These are phyloP conservation scores for Nicotiana sylvestris DNA, from an alignment of 257 asterid genomes.

Conservation along the genomic window DNA sequence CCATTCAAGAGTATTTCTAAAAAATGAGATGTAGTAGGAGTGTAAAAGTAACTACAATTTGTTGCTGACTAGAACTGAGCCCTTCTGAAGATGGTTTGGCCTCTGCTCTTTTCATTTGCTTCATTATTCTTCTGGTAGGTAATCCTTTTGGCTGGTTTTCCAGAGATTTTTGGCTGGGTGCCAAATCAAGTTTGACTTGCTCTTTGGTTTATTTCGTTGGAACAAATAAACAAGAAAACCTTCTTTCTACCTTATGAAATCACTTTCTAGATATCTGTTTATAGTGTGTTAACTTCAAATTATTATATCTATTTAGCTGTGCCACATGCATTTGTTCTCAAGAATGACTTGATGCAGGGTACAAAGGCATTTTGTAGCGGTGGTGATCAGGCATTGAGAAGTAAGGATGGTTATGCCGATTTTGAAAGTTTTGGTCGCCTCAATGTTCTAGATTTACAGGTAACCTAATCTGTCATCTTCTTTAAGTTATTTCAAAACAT, in stretches of 20 bases:
- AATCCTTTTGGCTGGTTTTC: not conserved
- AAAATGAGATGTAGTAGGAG: no score
- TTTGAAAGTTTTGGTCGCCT: slow-evolving; percentile 82
- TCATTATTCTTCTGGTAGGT: not conserved
- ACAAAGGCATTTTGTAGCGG: slow-evolving; percentile 87
- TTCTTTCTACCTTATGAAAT: not conserved
- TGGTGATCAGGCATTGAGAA: slow-evolving; percentile 87
- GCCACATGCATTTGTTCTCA: not conserved
- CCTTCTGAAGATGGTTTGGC: no score
- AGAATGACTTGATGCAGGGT: slow-evolving; percentile 46
- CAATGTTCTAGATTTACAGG: slow-evolving; percentile 91
- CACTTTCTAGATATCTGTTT: not conserved
- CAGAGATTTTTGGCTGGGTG: not conserved
- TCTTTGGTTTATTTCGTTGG: not conserved
- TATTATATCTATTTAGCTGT: not conserved
- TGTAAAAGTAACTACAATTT: no score
- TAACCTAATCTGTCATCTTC: slow-evolving; percentile 7
- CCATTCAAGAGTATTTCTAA: no score
- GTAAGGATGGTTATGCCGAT: slow-evolving; percentile 80
- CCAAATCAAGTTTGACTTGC: not conserved
- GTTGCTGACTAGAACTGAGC: no score
- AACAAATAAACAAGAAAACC: not conserved
- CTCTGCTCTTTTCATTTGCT: not conserved
- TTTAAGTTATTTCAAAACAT: not conserved
- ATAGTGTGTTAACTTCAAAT: not conserved